These are phyloP conservation scores for Talaromyces nanjingensis DNA, from an alignment of 495 filamentous ascomycete species.

Conservation along the genomic window DNA sequence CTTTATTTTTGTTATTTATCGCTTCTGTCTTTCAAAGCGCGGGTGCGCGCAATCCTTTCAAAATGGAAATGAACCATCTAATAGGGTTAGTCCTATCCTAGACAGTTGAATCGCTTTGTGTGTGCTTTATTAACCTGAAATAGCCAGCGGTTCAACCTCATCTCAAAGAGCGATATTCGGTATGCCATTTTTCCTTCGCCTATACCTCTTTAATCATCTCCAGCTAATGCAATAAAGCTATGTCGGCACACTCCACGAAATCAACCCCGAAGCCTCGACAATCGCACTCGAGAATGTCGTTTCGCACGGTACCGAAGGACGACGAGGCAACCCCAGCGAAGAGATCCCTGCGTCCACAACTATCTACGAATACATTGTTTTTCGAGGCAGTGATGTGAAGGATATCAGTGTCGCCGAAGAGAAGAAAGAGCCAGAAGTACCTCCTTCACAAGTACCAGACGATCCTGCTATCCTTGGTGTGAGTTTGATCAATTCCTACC, in stretches of 20 bases:
- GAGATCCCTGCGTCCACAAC: slow-evolving; percentile 75
- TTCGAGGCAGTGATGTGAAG: slow-evolving; percentile 97
- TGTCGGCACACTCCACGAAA: slow-evolving; percentile 91
- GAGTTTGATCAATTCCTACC: slow-evolving; percentile 41
- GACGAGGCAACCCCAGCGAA: slow-evolving; percentile 65
- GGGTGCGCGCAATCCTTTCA: slow-evolving; percentile 32
- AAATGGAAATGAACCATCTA: slow-evolving; percentile 49
- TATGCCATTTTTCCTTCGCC: slow-evolving; percentile 31
- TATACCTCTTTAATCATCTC: not conserved
- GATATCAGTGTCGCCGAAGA: slow-evolving; percentile 86
- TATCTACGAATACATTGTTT: slow-evolving; percentile 98
- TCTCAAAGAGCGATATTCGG: slow-evolving; percentile 97
- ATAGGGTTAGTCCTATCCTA: slow-evolving; percentile 41
- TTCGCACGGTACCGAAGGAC: slow-evolving; percentile 89
- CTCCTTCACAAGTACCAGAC: slow-evolving; percentile 70
- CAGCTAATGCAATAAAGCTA: slow-evolving; percentile 51
- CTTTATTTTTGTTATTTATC: slow-evolving; percentile 12
- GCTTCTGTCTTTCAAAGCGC: slow-evolving; percentile 12
- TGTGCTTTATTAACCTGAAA: slow-evolving; percentile 41
- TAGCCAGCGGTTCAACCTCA: slow-evolving; percentile 55
- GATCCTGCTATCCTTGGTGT: slow-evolving; percentile 97
- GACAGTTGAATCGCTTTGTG: slow-evolving; percentile 19
- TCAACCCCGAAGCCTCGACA: slow-evolving; percentile 93
- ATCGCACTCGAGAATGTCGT: slow-evolving; percentile 93
- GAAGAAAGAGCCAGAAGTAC: slow-evolving; percentile 62